Base-by-base conservation (phyloP, 345 rosid genomes). In the Psidium friedrichsthalianum region DNA sequence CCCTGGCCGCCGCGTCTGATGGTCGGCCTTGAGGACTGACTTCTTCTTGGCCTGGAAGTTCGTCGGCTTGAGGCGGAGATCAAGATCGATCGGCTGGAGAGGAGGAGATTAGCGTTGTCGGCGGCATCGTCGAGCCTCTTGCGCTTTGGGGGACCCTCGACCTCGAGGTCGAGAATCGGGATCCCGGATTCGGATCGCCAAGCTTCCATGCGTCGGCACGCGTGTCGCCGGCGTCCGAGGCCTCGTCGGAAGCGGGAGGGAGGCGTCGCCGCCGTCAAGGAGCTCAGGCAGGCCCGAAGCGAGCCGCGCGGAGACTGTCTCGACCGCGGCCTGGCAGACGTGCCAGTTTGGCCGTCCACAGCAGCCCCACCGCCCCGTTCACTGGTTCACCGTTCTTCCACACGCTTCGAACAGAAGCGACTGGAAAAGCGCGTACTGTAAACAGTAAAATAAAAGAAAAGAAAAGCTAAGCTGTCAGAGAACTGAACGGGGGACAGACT, bases 321-420 rank as follows among this genome's bases (percentile, higher is more conserved):
- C 97, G 78, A 95, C 98, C 15, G 98, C 98, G 16, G 96, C 96
- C 90, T 96, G 96, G 84, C 98, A 95, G 40, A 95, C 86, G 51
- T 90, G 93, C 99, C 99, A 97, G 87, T 94, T 94, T 97, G 2
- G 96, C 98, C 1, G 98, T 94, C 98, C 98, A 94, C 24, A 97
- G 82, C 51, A 97, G 95, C 21, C 99, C 99, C 20, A 96, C 98
- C 40, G 96, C 98, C 36, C 99, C 99, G 87, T 95, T 95, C 36
- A 97, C 99, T 0, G 98, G 86, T 96, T 95, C 90, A 95, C 99
- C 2, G 98, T 95, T 87, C 98, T 91, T 55, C 99, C 99, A 64
- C 98, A 95, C 13, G 98, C 99, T 90, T 97, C 98, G 83, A 93
- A 95, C 15, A 97, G 86, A 89, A 96, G 82, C 21, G 98, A 96